Conservation (phyloP, 1,284 basidiomycete genomes). For the Inonotus obliquus region DNA sequence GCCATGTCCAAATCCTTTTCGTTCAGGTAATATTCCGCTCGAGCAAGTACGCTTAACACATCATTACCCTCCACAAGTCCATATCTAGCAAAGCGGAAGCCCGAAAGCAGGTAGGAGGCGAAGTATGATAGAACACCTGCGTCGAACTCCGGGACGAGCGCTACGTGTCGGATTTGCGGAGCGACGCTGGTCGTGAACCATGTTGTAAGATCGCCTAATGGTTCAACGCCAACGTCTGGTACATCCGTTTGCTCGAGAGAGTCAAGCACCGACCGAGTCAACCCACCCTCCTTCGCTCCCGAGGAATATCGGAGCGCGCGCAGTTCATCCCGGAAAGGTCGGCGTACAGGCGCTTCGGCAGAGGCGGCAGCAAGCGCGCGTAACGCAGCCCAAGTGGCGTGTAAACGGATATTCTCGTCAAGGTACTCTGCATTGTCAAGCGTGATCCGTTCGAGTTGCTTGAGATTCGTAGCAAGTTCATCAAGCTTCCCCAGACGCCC, state of each 20-base stretch:
- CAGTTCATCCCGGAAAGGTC: slow-evolving; percentile 87
- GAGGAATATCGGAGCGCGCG: slow-evolving; percentile 75
- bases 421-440: slow-evolving; percentile 88
- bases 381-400: slow-evolving; percentile 75
- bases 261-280: slow-evolving; percentile 66
- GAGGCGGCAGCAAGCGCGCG: slow-evolving; percentile 56
- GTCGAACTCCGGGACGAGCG: slow-evolving; percentile 85
- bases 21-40: slow-evolving; percentile 88
- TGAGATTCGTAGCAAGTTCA: slow-evolving; percentile 85
- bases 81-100: slow-evolving; percentile 75
- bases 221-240: slow-evolving; percentile 85
- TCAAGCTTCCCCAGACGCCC: slow-evolving; percentile 94
- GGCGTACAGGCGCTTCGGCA: slow-evolving; percentile 56
- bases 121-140: slow-evolving; percentile 87
- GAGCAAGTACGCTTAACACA: slow-evolving; percentile 79
- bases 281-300: slow-evolving; percentile 61
- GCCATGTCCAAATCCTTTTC: slow-evolving; percentile 94
- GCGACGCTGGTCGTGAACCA: slow-evolving; percentile 89
- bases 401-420: slow-evolving; percentile 85
- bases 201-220: slow-evolving; percentile 80
- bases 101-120: slow-evolving; percentile 74
- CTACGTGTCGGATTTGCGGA: slow-evolving; percentile 82
- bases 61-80: slow-evolving; percentile 78
- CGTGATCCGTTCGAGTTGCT: slow-evolving; percentile 86
- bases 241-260: slow-evolving; percentile 72